Base-by-base conservation (phyloP, 225 moss, liverwort and hornwort species). In the Straminergon stramineum region DNA sequence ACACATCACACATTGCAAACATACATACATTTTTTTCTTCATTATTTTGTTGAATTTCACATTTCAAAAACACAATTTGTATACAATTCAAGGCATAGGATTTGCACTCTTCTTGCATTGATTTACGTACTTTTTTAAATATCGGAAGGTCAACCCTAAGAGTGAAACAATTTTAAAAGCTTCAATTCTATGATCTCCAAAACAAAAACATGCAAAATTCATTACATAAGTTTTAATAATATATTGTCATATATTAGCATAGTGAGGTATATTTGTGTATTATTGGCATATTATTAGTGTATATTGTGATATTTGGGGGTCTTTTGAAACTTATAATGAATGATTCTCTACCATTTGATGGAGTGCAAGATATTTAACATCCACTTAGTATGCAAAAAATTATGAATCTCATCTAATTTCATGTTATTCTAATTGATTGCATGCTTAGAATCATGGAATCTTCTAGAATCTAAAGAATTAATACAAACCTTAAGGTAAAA, bases 81-180 rank as follows among this genome's bases (percentile, higher is more conserved):
- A 19, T 19, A 7, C 0, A 0, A 2, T 75, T 75, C 7, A 19
- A 75, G 9, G 4, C 2, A 19, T 20, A 75, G 3, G 13, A 75
- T 31, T 28, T 45, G 17, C 74, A 45, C 6, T 24, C 69, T 1
- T 24, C 8, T 39, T 70, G 39, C 24, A 70, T 14, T 7, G 13
- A 39, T 70, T 73, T 10, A 28, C 0, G 0, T 28, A 73, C 8
- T 43, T 16, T 27, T 43, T 43, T 3, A 27, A 43, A 27, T 43
- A 73, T 73, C 27, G 5, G 4, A 27, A 43, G 27, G 73, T 43
- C 16, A 43, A 27, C 0, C 3, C 3, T 27, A 41, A 43, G 0
- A 43, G 0, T 1, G 1, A 41, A 41, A 70, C 39, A 39, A 39
- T 70, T 8, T 24, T 24, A 14, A 24, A 15, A 15, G 5, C 26